Percentiles rank a stretch among this genome's conserved stretches.
Evolutionary conservation across 805 yeast species (phyloP).

Genomic region (Starmerella khaoyaiensis): DNA sequence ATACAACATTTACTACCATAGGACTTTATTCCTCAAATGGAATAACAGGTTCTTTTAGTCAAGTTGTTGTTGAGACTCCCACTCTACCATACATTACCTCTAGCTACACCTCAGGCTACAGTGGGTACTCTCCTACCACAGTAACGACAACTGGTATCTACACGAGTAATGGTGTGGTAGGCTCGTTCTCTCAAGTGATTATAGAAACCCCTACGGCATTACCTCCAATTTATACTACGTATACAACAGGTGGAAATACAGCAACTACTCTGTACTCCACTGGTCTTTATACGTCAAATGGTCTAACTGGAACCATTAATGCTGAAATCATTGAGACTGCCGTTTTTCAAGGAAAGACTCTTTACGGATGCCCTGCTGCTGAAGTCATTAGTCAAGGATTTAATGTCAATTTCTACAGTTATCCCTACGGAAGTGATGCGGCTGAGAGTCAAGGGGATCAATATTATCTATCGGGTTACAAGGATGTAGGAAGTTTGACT

Average conservation of each 20-base stretch:
- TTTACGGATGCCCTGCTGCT: slow-evolving; percentile 1
- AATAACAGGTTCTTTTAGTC: not conserved
- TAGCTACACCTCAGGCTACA: not conserved
- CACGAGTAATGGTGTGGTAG: slow-evolving; percentile 1
- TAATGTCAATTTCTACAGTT: slow-evolving; percentile 1
- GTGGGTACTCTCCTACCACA: slow-evolving; percentile 1
- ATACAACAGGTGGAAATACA: not conserved
- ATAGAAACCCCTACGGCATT: slow-evolving; percentile 8
- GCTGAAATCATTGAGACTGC: slow-evolving; percentile 2
- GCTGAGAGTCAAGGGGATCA: no score
- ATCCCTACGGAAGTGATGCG: not conserved
- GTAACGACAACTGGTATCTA: slow-evolving; percentile 2
- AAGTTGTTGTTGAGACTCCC: slow-evolving; percentile 1
- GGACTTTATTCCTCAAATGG: not conserved
- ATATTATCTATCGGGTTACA: not conserved
- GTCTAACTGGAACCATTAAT: slow-evolving; percentile 3
- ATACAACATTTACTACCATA: not conserved
- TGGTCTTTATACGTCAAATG: slow-evolving; percentile 5
- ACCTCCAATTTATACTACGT: slow-evolving; percentile 1
- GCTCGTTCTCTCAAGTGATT: slow-evolving; percentile 1
- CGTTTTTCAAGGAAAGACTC: not conserved
- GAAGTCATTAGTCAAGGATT: not conserved
- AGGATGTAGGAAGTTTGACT: not conserved
- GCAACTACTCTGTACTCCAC: slow-evolving; percentile 1
- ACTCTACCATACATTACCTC: slow-evolving; percentile 1